phyloP scores from a whole-genome alignment of 306 rosid genomes.

The Cucumis hystrix region DNA sequence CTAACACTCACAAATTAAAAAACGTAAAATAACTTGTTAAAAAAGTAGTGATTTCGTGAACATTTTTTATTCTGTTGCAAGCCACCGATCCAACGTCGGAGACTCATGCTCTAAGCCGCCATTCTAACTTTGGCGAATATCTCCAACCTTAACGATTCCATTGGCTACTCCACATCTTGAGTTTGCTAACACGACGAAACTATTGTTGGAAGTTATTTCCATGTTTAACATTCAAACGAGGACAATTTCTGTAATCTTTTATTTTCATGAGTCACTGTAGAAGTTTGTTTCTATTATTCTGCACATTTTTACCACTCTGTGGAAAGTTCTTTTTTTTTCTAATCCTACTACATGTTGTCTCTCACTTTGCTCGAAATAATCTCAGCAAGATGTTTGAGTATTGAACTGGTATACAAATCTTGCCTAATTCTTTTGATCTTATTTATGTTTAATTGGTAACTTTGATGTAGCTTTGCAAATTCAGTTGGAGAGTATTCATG shows the following conservation, averaged over 20 bases:
- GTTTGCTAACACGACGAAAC: no score
- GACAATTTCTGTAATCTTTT: neutral
- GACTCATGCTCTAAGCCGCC: no score
- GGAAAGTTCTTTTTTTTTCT: neutral
- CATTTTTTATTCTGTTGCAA: no score
- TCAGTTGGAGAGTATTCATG: constrained; percentile 49
- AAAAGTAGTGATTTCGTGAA: no score
- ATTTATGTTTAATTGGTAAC: neutral
- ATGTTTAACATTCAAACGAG: neutral
- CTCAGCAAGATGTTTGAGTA: neutral
- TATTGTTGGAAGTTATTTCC: neutral
- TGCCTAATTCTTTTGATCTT: neutral
- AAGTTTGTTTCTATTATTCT: neutral
- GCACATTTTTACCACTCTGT: neutral
- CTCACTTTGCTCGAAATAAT: neutral
- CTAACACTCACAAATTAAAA: no score
- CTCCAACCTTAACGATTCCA: no score
- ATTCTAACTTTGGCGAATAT: no score
- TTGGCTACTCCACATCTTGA: no score
- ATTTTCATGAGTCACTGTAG: neutral
- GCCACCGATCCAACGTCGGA: no score
- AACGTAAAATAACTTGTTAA: no score
- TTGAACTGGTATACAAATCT: neutral
- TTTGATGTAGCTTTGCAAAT: neutral
- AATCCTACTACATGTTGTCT: neutral